Evolutionary conservation across 345 rosid species (phyloP), one percentile per base, ranked within the genome.

Genomic region (Aquilaria malaccensis): DNA sequence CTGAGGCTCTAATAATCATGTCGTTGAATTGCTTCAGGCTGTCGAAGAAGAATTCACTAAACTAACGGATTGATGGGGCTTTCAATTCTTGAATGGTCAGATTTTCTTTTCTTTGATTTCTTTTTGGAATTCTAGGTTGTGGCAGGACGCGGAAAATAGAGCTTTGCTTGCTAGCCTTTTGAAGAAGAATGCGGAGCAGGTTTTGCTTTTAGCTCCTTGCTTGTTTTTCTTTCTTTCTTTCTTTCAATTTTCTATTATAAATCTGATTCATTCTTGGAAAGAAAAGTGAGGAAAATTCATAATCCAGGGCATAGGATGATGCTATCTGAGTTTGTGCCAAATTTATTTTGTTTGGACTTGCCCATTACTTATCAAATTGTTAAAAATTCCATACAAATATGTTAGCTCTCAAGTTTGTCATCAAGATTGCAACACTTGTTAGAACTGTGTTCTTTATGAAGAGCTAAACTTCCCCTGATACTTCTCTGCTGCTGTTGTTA

Each of bases 141-240:
- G 97, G 99, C 97, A 94, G 84, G 99, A 94, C 51, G 82, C 96
- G 7, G 96, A 90, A 81, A 86, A 80, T 70, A 81, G 99, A 77
- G 74, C 70, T 9, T 56, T 90, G 45, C 85, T 94, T 48, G 53
- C 78, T 61, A 79, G 32, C 81, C 83, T 94, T 72, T 90, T 85
- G 55, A 81, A 75, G 81, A 75, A 63, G 81, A 90, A 75, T 63
- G 65, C 81, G 15, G 89, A 82, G 60, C 85, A 86, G 97, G 99
- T 91, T 69, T 70, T 49, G 10, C 37, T 46, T 55, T 45, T 33
- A 30, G 51, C 45, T 45, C 48, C 33, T 51, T 3, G 7, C 7
- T 7, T 31, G 1, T 6, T 61, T 32, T 55, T 41, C 52, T 56
- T 73, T 62, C 56, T 67, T 58, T 50, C 50, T 56, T 73, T 62